Evolutionary conservation across 345 rosid genomes (phyloP).

Genomic region (Chamaenerion angustifolium): DNA sequence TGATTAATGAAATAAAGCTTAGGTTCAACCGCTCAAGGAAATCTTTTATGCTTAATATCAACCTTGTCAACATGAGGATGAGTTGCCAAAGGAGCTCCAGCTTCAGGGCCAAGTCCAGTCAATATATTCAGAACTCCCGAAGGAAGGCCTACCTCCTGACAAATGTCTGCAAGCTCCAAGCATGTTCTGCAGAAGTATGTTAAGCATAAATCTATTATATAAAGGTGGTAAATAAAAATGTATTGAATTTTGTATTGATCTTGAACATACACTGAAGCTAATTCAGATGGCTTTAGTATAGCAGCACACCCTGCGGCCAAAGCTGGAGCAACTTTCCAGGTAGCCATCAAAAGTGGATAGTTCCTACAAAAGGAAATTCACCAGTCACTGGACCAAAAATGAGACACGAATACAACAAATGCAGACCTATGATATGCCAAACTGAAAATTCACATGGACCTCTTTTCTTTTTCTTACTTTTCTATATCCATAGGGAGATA

Average conservation of each 20-base stretch:
- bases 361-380: conserved; percentile 45
- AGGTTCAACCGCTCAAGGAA: no score
- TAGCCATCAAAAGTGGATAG: conserved; percentile 84
- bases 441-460: no score
- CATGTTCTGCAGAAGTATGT: conserved; percentile 50
- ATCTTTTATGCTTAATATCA: not conserved
- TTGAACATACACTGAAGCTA: conserved; percentile 65
- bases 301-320: conserved; percentile 98
- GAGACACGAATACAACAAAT: no score
- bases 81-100: conserved; percentile 91
- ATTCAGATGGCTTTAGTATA: conserved; percentile 85
- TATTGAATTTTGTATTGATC: not conserved
- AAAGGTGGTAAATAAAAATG: conserved; percentile 6
- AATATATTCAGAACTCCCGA: conserved; percentile 85
- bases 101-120: conserved; percentile 93
- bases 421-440: no score
- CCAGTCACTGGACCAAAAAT: not conserved
- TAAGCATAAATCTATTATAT: conserved; percentile 4
- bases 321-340: conserved; percentile 98
- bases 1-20: no score
- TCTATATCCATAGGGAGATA: no score
- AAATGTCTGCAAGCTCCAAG: conserved; percentile 92
- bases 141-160: conserved; percentile 86
- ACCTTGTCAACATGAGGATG: conserved; percentile 96
- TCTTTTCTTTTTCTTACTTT: no score